Conservation (phyloP, 352 stramenopile genomes). For the Globisporangium nodosum region DNA sequence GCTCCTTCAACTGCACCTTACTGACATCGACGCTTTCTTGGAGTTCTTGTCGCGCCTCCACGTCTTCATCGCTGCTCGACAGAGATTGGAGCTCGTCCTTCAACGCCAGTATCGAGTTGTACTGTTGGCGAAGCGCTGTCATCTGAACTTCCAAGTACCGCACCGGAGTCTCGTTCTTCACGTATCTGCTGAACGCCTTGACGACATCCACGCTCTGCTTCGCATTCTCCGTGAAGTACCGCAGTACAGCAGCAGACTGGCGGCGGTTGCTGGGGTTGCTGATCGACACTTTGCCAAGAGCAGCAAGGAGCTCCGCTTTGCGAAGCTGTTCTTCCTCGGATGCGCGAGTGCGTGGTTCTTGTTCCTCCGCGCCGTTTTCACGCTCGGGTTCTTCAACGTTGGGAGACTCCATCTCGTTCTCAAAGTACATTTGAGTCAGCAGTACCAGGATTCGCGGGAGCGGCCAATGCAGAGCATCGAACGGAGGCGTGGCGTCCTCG, state of each 20-base stretch:
- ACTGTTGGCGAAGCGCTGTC: conserved; percentile 71
- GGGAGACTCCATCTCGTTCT: conserved; percentile 53
- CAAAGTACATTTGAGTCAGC: conserved; percentile 81
- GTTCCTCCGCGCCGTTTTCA: conserved; percentile 21
- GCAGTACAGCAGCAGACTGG: conserved; percentile 66
- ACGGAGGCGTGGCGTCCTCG: conserved; percentile 44
- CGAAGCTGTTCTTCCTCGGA: conserved; percentile 22
- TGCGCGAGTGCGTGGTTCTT: conserved; percentile 3
- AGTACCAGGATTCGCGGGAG: conserved; percentile 63
- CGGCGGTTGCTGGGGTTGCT: conserved; percentile 83
- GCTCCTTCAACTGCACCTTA: conserved; percentile 53
- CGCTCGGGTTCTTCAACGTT: conserved; percentile 37
- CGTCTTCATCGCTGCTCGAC: conserved; percentile 18
- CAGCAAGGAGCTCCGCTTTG: conserved; percentile 66
- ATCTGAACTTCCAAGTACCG: conserved; percentile 88
- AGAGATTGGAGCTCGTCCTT: conserved; percentile 46
- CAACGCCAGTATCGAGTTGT: conserved; percentile 48
- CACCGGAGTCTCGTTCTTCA: conserved; percentile 70
- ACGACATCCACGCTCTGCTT: conserved; percentile 60
- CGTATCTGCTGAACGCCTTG: conserved; percentile 73
- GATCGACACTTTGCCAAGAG: conserved; percentile 61
- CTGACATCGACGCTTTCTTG: conserved; percentile 43
- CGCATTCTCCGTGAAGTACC: conserved; percentile 50
- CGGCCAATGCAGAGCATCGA: conserved; percentile 56
- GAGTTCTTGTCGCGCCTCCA: conserved; percentile 45